Base-by-base conservation (phyloP, 371 early-diverging fungal genomes). In the Mortierella sp. region DNA sequence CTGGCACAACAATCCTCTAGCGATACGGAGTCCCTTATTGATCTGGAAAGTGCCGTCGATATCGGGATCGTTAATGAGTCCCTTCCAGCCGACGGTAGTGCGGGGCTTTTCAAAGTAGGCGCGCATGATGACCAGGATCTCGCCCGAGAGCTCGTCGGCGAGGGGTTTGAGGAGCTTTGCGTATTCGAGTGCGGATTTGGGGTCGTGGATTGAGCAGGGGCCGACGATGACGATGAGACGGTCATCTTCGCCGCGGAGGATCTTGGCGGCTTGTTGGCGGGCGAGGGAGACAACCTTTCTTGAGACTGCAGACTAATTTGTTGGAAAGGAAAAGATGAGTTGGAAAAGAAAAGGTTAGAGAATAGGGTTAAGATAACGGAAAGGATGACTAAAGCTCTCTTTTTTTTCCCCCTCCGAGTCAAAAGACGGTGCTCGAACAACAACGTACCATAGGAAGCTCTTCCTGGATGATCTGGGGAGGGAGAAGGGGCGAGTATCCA, bases 61-160 rank as follows among this genome's bases (percentile, higher is more conserved):
- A 54, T 89, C 88, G 19, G 95, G 95, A 81, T 98, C 96, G 77
- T 95, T 94, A 87, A 95, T 95, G 80, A 95, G 88, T 67, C 98
- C 98, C 89, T 97, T 97, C 98, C 98, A 97, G 37, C 98, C 97
- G 46, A 97, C 96, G 8, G 97, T 97, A 2, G 98, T 97, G 61
- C 98, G 89, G 40, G 98, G 98, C 89, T 98, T 98, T 87, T 97
- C 97, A 92, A 98, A 97, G 92, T 98, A 96, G 71, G 95, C 96
- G 51, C 98, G 92, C 98, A 98, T 98, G 69, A 98, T 88, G 80
- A 98, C 94, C 72, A 91, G 89, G 78, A 97, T 85, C 67, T 97
- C 97, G 53, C 93, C 93, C 72, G 91, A 88, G 21, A 91, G 88
- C 21, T 80, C 74, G 19, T 93, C 89, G 26, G 93, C 93, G 72